A percentile compares a stretch with the other conserved stretches of the same genome.
Evolutionary conservation across 2,329 filamentous ascomycete species (phyloP).

Genomic region (Trichophyton simii): DNA sequence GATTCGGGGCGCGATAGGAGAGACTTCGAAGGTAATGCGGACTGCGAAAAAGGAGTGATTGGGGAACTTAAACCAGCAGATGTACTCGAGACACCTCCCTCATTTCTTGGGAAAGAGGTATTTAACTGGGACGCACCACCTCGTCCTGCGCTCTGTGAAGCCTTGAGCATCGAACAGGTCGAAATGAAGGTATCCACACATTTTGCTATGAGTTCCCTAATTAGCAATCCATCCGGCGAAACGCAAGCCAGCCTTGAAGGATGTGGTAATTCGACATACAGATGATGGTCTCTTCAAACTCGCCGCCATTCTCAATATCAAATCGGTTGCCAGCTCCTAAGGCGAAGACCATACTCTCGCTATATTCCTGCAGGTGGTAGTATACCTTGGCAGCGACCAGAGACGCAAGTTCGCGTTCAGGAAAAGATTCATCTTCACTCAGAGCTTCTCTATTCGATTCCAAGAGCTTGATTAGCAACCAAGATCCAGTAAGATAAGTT

Average conservation of each 20-base stretch:
- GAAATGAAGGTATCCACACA: conserved; percentile 97
- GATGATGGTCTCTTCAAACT: conserved; percentile 98
- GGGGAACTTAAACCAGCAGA: conserved; percentile 64
- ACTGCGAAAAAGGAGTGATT: conserved; percentile 90
- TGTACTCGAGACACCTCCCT: conserved; percentile 52
- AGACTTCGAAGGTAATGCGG: conserved; percentile 83
- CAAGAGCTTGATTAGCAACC: background rate
- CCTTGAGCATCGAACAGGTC: conserved; percentile 51
- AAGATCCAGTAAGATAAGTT: background rate
- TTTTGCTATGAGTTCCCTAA: conserved; percentile 46
- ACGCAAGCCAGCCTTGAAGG: background rate
- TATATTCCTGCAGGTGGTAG: conserved; percentile 97
- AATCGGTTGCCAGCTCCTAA: conserved; percentile 90
- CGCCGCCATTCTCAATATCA: conserved; percentile 76
- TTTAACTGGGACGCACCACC: conserved; percentile 53
- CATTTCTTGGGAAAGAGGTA: conserved; percentile 60
- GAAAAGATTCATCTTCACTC: conserved; percentile 91
- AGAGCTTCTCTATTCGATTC: conserved; percentile 63
- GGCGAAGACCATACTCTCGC: conserved; percentile 98
- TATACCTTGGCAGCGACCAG: conserved; percentile 95
- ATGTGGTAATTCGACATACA: conserved; percentile 35
- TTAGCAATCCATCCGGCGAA: background rate
- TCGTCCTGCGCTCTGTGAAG: conserved; percentile 37
- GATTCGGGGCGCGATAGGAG: conserved; percentile 70
- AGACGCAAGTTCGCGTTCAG: conserved; percentile 84